Base-by-base conservation (phyloP, 2,329 filamentous ascomycete genomes). In the Conoideocrella luteorostrata region DNA sequence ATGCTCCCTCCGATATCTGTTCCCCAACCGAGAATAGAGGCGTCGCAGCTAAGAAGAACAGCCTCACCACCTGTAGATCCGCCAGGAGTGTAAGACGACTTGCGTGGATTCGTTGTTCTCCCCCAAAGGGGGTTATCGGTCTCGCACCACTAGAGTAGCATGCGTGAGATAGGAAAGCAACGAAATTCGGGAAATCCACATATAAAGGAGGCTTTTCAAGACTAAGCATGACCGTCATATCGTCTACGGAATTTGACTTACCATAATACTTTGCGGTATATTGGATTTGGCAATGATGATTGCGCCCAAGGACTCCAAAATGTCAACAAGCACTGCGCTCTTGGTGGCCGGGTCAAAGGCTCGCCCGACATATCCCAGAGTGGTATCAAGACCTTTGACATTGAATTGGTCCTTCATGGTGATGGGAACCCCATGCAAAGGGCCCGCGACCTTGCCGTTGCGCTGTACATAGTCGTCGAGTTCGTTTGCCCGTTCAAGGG, bases 321-420 rank as follows among this genome's bases (percentile, higher is more conserved):
- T 68, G 12, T 65, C 57, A 2, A 78, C 72, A 0, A 80, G 48
- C 4, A 71, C 71, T 0, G 54, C 54, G 52, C 80, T 69, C 7
- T 72, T 63, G 0, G 47, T 45, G 2, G 75, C 74, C 1, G 74
- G 74, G 2, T 66, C 56, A 43, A 73, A 72, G 0, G 73, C 66
- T 37, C 65, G 63, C 7, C 65, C 66, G 2, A 78, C 72, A 50
- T 82, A 82, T 6, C 79, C 79, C 4, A 82, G 59, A 0, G 79
- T 80, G 0, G 72, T 71, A 42, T 82, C 75, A 4, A 70, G 56
- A 2, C 75, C 78, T 46, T 72, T 72, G 33, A 84, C 64, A 20
- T 81, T 72, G 58, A 82, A 83, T 12, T 78, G 76, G 41, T 83
- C 80, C 55, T 83, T 83, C 0, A 59, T 7, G 1, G 53, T 57